phyloP scores from a whole-genome alignment of 2,329 filamentous ascomycete genomes.

The Alternaria solani region DNA sequence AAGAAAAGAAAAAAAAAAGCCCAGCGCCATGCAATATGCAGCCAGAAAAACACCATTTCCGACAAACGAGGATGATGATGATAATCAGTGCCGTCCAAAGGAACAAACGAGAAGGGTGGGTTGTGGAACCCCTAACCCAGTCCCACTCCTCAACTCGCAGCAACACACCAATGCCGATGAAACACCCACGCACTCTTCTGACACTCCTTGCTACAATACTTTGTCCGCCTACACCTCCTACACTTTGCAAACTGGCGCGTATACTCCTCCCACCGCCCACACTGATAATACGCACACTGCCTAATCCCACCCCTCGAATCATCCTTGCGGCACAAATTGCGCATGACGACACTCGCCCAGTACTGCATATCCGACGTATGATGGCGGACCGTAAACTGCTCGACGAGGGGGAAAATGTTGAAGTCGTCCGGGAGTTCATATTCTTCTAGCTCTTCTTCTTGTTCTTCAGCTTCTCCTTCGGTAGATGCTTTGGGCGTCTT shows the following conservation, averaged over 20 bases:
- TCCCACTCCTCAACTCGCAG: conserved; percentile 62
- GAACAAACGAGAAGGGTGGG: too few species aligned
- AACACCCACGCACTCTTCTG: conserved; percentile 99
- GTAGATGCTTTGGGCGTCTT: conserved; percentile 30
- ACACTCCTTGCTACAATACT: conserved; percentile 99
- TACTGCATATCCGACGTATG: conserved; percentile 99
- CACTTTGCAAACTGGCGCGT: conserved; percentile 98
- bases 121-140: too few species aligned
- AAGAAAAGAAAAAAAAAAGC: conserved; percentile 14
- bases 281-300: conserved; percentile 97
- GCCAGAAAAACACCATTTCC: conserved; percentile 38
- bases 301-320: conserved; percentile 92
- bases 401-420: conserved; percentile 97
- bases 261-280: conserved; percentile 97
- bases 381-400: conserved; percentile 96
- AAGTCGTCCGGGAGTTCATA: conserved; percentile 93
- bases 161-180: conserved; percentile 96
- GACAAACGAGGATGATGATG: conserved; percentile 36
- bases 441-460: conserved; percentile 80
- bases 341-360: conserved; percentile 99
- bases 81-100: too few species aligned
- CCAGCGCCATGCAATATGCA: conserved; percentile 54
- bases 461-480: conserved; percentile 59
- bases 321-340: conserved; percentile 97
- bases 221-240: conserved; percentile 91